A percentile compares a stretch with the other conserved stretches of the same genome.
phyloP scores from a whole-genome alignment of 495 filamentous ascomycete species.

The Geopyxis carbonaria region DNA sequence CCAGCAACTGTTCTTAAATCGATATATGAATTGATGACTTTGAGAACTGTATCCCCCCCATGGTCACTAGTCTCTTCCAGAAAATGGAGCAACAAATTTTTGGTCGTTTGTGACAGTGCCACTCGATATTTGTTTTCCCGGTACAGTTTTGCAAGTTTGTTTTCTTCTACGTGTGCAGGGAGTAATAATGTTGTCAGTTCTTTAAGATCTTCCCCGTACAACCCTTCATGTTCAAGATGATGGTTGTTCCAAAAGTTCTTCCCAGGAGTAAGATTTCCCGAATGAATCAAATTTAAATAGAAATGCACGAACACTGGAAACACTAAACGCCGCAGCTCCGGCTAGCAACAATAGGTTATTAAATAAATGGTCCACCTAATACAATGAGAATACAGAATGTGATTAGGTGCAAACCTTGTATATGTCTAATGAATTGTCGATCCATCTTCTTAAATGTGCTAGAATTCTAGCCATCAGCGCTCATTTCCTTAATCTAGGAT shows the following conservation, averaged over 20 bases:
- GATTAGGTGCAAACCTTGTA: slow-evolving; percentile 57
- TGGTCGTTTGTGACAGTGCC: slow-evolving; percentile 64
- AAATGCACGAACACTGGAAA: slow-evolving; percentile 94
- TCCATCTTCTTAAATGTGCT: slow-evolving; percentile 57
- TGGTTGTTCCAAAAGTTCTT: slow-evolving; percentile 51
- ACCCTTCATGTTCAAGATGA: slow-evolving; percentile 49
- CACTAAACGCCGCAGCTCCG: slow-evolving; percentile 67
- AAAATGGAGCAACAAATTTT: slow-evolving; percentile 66
- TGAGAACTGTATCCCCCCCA: slow-evolving; percentile 58
- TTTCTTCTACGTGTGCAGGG: slow-evolving; percentile 58
- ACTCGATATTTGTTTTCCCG: slow-evolving; percentile 68
- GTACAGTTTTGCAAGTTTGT: slow-evolving; percentile 57
- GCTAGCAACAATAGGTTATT: slow-evolving; percentile 38
- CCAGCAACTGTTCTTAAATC: slow-evolving; percentile 58
- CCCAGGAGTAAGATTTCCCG: slow-evolving; percentile 51
- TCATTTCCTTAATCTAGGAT: slow-evolving; percentile 4
- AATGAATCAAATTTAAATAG: slow-evolving; percentile 63
- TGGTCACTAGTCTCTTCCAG: slow-evolving; percentile 65
- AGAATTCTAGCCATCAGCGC: slow-evolving; percentile 11
- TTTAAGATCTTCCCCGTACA: slow-evolving; percentile 61
- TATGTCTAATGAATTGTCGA: slow-evolving; percentile 75
- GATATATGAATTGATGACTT: slow-evolving; percentile 56
- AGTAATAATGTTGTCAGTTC: slow-evolving; percentile 49
- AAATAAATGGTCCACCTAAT: not conserved
- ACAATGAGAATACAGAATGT: too few relatives aligned